Percentiles rank a stretch among this genome's conserved stretches.
Conservation (phyloP, 2,329 filamentous ascomycete genomes). For the Phyllosticta citriasiana region DNA sequence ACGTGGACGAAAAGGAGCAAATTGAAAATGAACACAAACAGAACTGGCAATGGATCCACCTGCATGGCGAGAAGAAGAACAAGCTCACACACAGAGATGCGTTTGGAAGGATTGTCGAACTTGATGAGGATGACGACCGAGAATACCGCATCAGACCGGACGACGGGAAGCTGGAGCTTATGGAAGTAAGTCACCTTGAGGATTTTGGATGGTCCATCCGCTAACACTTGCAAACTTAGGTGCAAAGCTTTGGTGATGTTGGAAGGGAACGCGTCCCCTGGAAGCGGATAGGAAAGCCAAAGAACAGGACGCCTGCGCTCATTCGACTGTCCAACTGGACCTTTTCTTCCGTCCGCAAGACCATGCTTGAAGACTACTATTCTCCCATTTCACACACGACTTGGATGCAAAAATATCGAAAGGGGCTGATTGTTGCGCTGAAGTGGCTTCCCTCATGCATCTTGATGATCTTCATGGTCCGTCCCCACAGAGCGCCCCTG, state of each 20-base stretch:
- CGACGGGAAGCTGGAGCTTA: neutral
- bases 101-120: neutral
- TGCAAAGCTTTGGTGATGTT: neutral
- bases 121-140: neutral
- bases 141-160: neutral
- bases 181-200: neutral
- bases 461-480: constrained; percentile 2
- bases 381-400: neutral
- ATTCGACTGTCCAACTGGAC: constrained; percentile 1
- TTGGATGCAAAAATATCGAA: neutral
- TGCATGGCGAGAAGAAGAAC: neutral
- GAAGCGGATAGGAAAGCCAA: neutral
- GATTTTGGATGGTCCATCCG: neutral
- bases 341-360: neutral
- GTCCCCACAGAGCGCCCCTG: neutral
- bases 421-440: neutral
- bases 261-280: neutral
- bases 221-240: neutral
- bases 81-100: neutral
- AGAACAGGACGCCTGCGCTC: neutral
- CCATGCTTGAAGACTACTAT: neutral
- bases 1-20: neutral
- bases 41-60: neutral
- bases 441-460: constrained; percentile 7
- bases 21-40: neutral